phyloP scores from a whole-genome alignment of 208 protist species.

The Trypanosoma avium region DNA sequence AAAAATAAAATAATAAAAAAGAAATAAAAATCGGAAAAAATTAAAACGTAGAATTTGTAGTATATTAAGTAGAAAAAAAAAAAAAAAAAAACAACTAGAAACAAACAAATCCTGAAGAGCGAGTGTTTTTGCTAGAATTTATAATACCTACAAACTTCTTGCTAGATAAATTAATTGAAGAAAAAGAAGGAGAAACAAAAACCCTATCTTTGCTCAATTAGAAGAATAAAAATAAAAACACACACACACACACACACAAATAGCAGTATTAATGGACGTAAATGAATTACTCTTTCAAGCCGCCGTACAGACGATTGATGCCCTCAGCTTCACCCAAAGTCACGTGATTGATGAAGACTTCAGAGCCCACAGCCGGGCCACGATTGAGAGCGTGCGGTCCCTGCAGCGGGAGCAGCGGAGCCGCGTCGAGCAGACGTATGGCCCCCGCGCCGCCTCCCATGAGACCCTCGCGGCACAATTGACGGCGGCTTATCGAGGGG shows the following conservation, averaged over 20 bases:
- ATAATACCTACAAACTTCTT: too few relatives aligned
- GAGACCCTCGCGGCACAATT: constrained; percentile 69
- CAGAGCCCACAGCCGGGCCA: constrained; percentile 58
- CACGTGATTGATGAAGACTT: constrained; percentile 79
- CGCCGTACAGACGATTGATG: constrained; percentile 51
- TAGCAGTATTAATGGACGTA: constrained; percentile 4
- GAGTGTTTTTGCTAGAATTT: background rate
- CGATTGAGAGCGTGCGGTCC: constrained; percentile 61
- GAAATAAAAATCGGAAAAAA: too few relatives aligned
- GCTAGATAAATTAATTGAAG: too few relatives aligned
- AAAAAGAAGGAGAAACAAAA: too few relatives aligned
- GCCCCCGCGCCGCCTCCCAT: constrained; percentile 42
- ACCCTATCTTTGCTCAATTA: too few relatives aligned
- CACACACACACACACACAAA: constrained; percentile 3
- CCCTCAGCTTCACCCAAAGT: constrained; percentile 73
- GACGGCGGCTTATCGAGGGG: constrained; percentile 69
- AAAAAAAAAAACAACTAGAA: too few relatives aligned
- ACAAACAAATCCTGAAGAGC: too few relatives aligned
- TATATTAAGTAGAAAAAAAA: too few relatives aligned
- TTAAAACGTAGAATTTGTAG: too few relatives aligned
- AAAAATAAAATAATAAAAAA: too few relatives aligned
- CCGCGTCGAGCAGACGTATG: constrained; percentile 67
- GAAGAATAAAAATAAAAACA: background rate
- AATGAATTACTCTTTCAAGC: constrained; percentile 33
- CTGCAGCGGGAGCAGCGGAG: constrained; percentile 79